Evolutionary conservation across 2,329 filamentous ascomycete species (phyloP), one percentile per base, ranked within the genome.

Genomic region (Trichophyton rubrum): DNA sequence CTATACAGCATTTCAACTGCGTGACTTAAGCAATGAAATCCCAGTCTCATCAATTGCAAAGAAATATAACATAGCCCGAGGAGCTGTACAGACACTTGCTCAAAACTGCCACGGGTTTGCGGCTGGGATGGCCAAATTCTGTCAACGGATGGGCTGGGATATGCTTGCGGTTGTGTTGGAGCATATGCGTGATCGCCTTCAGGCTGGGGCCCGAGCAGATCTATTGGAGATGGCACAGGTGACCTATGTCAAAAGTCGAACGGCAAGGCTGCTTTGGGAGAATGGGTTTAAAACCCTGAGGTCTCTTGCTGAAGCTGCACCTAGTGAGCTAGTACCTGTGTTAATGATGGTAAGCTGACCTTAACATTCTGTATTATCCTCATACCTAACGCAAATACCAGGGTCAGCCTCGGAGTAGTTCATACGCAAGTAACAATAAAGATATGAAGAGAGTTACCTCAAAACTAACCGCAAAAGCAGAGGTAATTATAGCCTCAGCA

Each of bases 31-130:
- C 71, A 90, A 89, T 69, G 88, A 91, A 69, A 76, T 86, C 61
- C 87, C 88, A 0, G 79, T 90, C 35, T 83, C 88, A 65, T 74
- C 79, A 2, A 85, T 90, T 30, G 85, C 87, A 27, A 78, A 78
- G 15, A 89, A 88, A 68, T 91, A 89, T 68, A 81, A 83, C 63
- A 82, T 84, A 62, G 83, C 86, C 7, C 81, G 88, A 20, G 88
- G 87, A 1, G 79, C 81, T 3, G 82, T 90, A 9, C 88, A 91
- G 71, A 87, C 79, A 20, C 77, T 90, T 1, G 82, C 86, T 1
- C 86, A 89, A 66, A 87, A 85, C 1, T 90, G 87, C 65, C 84
- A 89, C 64, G 88, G 88, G 0, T 91, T 90, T 67, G 88, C 87
- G 2, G 85, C 86, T 1, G 87, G 87, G 2, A 89, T 90, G 78